Base-by-base conservation (phyloP, 1,284 basidiomycete genomes). In the Tilletia horrida region DNA sequence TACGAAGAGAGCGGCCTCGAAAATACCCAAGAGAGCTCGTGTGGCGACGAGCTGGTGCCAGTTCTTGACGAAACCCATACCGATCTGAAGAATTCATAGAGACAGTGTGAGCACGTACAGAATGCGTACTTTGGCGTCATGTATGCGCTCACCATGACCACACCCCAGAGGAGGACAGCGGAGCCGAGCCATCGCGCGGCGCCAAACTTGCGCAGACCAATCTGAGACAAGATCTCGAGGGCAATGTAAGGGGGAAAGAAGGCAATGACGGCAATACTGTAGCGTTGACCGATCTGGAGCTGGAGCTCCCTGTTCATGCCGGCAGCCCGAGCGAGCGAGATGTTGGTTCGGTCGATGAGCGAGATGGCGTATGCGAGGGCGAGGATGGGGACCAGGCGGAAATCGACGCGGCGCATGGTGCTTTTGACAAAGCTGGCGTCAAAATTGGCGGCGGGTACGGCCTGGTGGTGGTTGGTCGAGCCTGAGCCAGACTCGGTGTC, bases 191-290 rank as follows among this genome's bases (percentile, higher is more conserved):
- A 82, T 59, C 71, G 74, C 40, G 82, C 76, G 7, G 81, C 73
- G 23, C 84, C 84, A 55, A 84, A 73, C 66, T 82, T 82, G 31
- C 82, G 73, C 14, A 81, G 67, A 2, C 78, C 50, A 8, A 81
- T 65, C 21, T 80, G 76, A 11, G 76, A 73, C 0, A 75, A 74
- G 31, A 81, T 71, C 31, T 80, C 79, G 45, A 81, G 71, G 23
- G 72, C 40, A 35, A 81, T 80, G 69, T 83, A 83, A 3, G 80
- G 77, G 1, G 70, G 63, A 73, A 83, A 83, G 73, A 84, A 84
- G 71, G 84, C 73, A 68, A 84, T 80, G 70, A 83, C 70, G 44
- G 70, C 69, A n/a, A 73, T 63, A 42, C 61, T 67, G 71, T 78
- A 78, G 67, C 73, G 69, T 63, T 75, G 66, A 25, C 69, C 74